Percentiles rank a stretch among this genome's conserved stretches.
phyloP scores from a whole-genome alignment of 2,329 filamentous ascomycete species.

The Colletotrichum musicola region DNA sequence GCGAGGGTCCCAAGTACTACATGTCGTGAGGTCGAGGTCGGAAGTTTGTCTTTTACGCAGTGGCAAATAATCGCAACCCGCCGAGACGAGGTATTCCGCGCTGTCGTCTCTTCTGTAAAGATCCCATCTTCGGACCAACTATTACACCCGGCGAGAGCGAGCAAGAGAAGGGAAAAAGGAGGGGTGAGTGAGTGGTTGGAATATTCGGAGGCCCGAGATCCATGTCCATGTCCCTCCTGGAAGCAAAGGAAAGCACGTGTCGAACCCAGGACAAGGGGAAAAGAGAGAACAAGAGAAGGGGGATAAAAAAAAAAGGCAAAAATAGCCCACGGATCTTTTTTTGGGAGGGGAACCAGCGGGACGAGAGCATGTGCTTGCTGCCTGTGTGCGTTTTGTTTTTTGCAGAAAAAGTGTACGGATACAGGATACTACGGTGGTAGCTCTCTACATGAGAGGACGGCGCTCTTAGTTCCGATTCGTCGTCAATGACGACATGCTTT shows the following conservation, averaged over 20 bases:
- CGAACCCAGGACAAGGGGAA: background rate
- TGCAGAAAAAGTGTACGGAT: too few relatives aligned
- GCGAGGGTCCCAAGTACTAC: conserved; percentile 81
- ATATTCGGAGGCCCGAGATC: conserved; percentile 4
- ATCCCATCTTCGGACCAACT: conserved; percentile 4
- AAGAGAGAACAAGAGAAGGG: too few relatives aligned
- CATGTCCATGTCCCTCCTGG: conserved; percentile 10
- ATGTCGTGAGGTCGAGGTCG: conserved; percentile 64
- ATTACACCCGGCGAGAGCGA: background rate
- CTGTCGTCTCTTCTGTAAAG: conserved; percentile 9
- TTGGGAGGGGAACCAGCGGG: too few relatives aligned
- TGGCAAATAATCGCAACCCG: background rate
- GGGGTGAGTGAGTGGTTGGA: background rate
- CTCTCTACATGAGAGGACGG: background rate
- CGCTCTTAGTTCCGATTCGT: background rate
- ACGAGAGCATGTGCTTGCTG: too few relatives aligned
- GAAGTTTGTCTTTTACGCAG: background rate
- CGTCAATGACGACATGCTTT: background rate
- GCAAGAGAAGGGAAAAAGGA: background rate
- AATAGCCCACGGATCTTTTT: background rate
- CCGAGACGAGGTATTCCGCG: background rate
- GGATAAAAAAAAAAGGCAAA: background rate
- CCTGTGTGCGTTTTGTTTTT: too few relatives aligned
- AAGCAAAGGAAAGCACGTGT: conserved; percentile 4
- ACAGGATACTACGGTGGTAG: background rate